Conservation (phyloP, 2,329 filamentous ascomycete genomes). For the Cylindrodendrum hubeiense region DNA sequence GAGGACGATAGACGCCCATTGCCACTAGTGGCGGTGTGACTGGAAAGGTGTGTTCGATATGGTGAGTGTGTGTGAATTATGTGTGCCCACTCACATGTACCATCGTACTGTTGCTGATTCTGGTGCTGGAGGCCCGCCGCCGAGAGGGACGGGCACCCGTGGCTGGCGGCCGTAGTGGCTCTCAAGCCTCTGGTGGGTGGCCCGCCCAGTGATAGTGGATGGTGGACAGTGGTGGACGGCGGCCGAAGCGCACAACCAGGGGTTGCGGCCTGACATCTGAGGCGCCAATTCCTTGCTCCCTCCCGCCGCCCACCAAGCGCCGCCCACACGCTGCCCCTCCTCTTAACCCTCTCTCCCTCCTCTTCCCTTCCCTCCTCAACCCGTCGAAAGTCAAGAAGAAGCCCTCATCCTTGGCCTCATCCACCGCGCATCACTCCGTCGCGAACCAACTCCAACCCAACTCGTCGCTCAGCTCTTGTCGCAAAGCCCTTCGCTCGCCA, state of each 20-base stretch:
- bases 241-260: slow-evolving; percentile 1
- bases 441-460: not conserved
- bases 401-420: slow-evolving; percentile 11
- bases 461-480: not conserved
- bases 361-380: slow-evolving; percentile 27
- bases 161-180: not conserved
- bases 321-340: slow-evolving; percentile 28
- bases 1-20: not conserved
- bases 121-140: too few species aligned
- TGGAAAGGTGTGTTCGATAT: not conserved
- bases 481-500: slow-evolving; percentile 16
- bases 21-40: not conserved
- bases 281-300: slow-evolving; percentile 13
- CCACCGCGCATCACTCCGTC: slow-evolving; percentile 17
- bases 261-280: slow-evolving; percentile 8
- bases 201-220: not conserved
- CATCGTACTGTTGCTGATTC: not conserved
- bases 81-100: not conserved
- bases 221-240: not conserved
- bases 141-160: too few species aligned
- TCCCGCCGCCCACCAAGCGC: slow-evolving; percentile 9
- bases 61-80: not conserved
- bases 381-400: slow-evolving; percentile 10
- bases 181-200: not conserved
- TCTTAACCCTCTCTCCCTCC: slow-evolving; percentile 40